Percentiles rank a stretch among this genome's conserved stretches.
Conservation (phyloP, 495 filamentous ascomycete genomes). For the Pseudevernia furfuracea region DNA sequence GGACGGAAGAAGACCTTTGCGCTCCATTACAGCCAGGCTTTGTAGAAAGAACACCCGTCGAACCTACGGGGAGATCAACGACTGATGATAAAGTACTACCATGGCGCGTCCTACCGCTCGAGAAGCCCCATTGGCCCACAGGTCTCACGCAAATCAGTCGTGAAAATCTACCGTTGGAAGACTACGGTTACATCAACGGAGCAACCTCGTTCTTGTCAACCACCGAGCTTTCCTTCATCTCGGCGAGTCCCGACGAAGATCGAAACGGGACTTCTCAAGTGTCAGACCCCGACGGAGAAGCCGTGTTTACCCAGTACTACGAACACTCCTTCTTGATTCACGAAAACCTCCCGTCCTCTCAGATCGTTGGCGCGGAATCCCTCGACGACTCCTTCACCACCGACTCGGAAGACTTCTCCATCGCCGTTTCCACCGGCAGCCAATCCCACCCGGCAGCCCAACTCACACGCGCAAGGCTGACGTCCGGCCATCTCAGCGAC, state of each 20-base stretch:
- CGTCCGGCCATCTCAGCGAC: slow-evolving; percentile 44
- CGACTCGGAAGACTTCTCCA: slow-evolving; percentile 30
- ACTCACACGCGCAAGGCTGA: slow-evolving; percentile 21
- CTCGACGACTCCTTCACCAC: slow-evolving; percentile 14
- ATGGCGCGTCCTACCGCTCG: slow-evolving; percentile 24
- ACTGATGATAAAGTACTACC: slow-evolving; percentile 40
- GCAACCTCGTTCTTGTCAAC: slow-evolving; percentile 20
- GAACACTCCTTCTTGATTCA: slow-evolving; percentile 64
- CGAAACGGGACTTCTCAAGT: not conserved
- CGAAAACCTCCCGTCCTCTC: slow-evolving; percentile 46
- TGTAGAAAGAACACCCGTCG: not conserved
- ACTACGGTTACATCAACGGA: not conserved
- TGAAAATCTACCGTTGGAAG: not conserved
- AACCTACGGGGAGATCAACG: slow-evolving; percentile 45
- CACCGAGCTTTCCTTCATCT: slow-evolving; percentile 13
- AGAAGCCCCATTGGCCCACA: slow-evolving; percentile 22
- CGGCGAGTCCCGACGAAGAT: not conserved
- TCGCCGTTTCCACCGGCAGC: slow-evolving; percentile 20
- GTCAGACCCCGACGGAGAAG: slow-evolving; percentile 27
- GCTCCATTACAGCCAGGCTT: slow-evolving; percentile 13
- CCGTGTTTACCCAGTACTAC: slow-evolving; percentile 55
- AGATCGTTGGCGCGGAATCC: slow-evolving; percentile 31
- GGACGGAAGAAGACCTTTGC: slow-evolving; percentile 20
- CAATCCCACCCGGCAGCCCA: slow-evolving; percentile 19
- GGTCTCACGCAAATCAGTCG: slow-evolving; percentile 20